Conservation (phyloP, 1,284 basidiomycete genomes). For the Mycosarcoma maydis region DNA sequence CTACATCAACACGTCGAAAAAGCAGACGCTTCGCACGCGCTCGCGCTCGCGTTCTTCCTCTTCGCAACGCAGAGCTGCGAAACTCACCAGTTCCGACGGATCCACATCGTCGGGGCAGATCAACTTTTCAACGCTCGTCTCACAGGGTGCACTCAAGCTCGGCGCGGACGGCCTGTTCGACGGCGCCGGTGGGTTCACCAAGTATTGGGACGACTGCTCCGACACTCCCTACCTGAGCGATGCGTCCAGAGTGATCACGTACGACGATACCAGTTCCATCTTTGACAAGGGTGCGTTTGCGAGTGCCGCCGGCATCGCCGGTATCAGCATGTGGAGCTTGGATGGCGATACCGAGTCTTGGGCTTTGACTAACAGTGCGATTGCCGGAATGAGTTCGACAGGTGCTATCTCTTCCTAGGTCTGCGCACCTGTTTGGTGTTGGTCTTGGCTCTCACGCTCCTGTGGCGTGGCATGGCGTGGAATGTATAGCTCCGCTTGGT, state of each 20-base stretch:
- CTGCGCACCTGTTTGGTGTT: neutral
- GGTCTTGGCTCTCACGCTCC: neutral
- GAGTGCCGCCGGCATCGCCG: slow-evolving; percentile 46
- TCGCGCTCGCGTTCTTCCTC: neutral
- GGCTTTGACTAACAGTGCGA: slow-evolving; percentile 42
- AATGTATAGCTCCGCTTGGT: too few species aligned
- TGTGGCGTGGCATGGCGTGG: neutral
- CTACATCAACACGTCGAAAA: slow-evolving; percentile 43
- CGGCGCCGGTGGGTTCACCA: slow-evolving; percentile 43
- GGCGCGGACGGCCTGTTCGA: slow-evolving; percentile 30
- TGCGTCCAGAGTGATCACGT: slow-evolving; percentile 50
- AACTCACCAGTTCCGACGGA: slow-evolving; percentile 18
- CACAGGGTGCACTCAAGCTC: slow-evolving; percentile 41
- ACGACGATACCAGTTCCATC: slow-evolving; percentile 57
- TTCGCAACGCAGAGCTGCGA: slow-evolving; percentile 17
- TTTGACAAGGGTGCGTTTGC: slow-evolving; percentile 59
- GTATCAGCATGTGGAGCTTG: slow-evolving; percentile 55
- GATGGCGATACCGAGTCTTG: slow-evolving; percentile 54
- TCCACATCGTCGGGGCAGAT: slow-evolving; percentile 46
- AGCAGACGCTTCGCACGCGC: slow-evolving; percentile 10
- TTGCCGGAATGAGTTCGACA: slow-evolving; percentile 37
- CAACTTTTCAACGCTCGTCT: slow-evolving; percentile 47
- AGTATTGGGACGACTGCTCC: slow-evolving; percentile 61
- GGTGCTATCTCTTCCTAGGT: neutral
- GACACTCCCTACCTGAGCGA: slow-evolving; percentile 57